These are phyloP conservation scores for Trichoderma lentiforme DNA, from an alignment of 2,329 filamentous ascomycete genomes.

Conservation along the genomic window DNA sequence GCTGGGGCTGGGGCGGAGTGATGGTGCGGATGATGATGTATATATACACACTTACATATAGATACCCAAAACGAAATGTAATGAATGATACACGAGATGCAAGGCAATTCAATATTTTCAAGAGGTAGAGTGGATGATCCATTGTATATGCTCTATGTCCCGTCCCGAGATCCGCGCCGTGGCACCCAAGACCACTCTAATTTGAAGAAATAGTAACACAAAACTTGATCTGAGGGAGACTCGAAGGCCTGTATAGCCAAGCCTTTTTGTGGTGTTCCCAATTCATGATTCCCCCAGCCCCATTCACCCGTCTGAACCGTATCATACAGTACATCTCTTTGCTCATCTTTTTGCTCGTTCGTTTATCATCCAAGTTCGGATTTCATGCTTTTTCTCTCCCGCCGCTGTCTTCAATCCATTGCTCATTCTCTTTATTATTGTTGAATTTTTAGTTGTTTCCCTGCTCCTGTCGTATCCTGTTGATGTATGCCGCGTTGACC, in stretches of 20 bases:
- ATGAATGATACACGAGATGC: not conserved
- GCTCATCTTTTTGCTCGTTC: not conserved
- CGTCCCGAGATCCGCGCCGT: not conserved
- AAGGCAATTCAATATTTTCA: not conserved
- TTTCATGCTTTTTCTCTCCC: not conserved
- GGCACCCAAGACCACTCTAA: conserved; percentile 8
- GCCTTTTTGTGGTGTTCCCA: not conserved
- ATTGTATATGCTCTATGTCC: not conserved
- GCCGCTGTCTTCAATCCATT: not conserved
- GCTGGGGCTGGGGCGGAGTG: conserved; percentile 22
- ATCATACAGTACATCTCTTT: not conserved
- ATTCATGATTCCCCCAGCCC: not conserved
- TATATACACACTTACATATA: conserved; percentile 26
- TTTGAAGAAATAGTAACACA: conserved; percentile 5
- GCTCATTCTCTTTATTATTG: not conserved
- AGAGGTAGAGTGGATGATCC: conserved; percentile 1
- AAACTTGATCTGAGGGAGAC: not conserved
- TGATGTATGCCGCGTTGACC: conserved; percentile 66
- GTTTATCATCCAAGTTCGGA: not conserved
- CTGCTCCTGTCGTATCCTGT: conserved; percentile 58
- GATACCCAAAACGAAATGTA: not conserved
- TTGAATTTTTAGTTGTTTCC: conserved; percentile 24
- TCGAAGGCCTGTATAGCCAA: not conserved
- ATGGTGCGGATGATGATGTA: not conserved
- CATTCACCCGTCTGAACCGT: not conserved